Evolutionary conservation across 305 asterid genomes (phyloP), one percentile per base, ranked within the genome.

Genomic region (Fraxinus xanthoxyloides): DNA sequence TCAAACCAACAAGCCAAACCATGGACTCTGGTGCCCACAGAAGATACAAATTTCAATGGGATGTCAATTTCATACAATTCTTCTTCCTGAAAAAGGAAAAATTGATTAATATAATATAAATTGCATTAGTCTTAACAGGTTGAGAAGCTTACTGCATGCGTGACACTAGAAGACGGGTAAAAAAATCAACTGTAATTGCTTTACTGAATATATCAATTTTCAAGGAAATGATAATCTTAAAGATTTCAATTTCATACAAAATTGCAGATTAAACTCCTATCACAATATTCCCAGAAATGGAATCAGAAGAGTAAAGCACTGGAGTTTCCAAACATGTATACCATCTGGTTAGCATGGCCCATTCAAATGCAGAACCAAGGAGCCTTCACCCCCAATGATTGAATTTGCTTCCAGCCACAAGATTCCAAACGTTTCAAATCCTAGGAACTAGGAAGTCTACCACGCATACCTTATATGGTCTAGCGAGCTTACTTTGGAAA

Each of bases 1-100:
- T 97, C 99, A 82, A 97, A 97, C 99, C 99, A 97, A 89, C 99
- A 97, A 26, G 99, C 99, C 84, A 97, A 82, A 76, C 99, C 99
- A 79, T 97, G 98, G 80, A 97, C 85, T 90, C 98, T 91, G 83
- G 99, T 83, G 84, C 98, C 97, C 81, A 92, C 87, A n/a, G 98
- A 82, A 76, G 99, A 88, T 54, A 85, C 82, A 65, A 93, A 97
- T 75, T 82, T 94, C 87, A 97, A 82, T 5, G 99, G 99, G 82
- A 97, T 84, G 79, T 97, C 96, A 76, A 97, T 88, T 85, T 97
- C 98, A 72, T 93, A 97, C 73, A 97, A 83, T 9, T 97, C 99
- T 86, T 97, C 98, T 87, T 97, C 99, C 99, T 97, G 96, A 77
- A 23, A 36, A 80, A 31, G 77, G 31, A 73, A 40, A 63, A 82